Percentiles rank a stretch among this genome's conserved stretches.
Evolutionary conservation across 768 basidiomycete species (phyloP).

Genomic region (Hebeloma cylindrosporum): DNA sequence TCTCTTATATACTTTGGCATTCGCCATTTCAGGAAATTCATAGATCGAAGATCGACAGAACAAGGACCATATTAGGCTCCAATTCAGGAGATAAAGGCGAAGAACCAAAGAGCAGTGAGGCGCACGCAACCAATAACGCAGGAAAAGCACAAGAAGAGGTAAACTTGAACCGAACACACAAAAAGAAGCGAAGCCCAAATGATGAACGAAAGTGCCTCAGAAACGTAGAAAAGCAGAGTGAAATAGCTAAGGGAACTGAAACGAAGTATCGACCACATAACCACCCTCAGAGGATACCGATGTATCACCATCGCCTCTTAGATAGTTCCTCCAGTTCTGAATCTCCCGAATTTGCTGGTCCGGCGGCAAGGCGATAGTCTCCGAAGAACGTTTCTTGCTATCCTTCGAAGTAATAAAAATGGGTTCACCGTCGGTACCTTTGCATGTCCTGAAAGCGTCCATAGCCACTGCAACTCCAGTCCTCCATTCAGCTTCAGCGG

Average conservation of each 20-base stretch:
- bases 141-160: no score
- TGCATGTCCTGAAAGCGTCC: slow-evolving; percentile 6
- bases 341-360: slow-evolving; percentile 1
- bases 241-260: slow-evolving; percentile 2
- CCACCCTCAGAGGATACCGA: not conserved
- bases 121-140: no score
- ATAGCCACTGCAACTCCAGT: slow-evolving; percentile 4
- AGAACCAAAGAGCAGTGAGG: no score
- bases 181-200: no score
- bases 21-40: not conserved
- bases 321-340: slow-evolving; percentile 2
- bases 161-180: no score
- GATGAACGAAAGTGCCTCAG: no score
- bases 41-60: no score
- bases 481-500: slow-evolving; percentile 2
- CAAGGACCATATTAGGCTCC: no score
- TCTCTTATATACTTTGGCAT: not conserved
- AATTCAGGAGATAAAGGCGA: no score
- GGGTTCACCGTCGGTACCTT: not conserved
- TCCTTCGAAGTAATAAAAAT: not conserved
- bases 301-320: not conserved
- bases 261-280: not conserved
- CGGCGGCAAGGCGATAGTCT: no score
- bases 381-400: not conserved
- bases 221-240: no score